Evolutionary conservation across 2,329 filamentous ascomycete genomes (phyloP), one percentile per base, ranked within the genome.

Genomic region (Phialocephala sp.): DNA sequence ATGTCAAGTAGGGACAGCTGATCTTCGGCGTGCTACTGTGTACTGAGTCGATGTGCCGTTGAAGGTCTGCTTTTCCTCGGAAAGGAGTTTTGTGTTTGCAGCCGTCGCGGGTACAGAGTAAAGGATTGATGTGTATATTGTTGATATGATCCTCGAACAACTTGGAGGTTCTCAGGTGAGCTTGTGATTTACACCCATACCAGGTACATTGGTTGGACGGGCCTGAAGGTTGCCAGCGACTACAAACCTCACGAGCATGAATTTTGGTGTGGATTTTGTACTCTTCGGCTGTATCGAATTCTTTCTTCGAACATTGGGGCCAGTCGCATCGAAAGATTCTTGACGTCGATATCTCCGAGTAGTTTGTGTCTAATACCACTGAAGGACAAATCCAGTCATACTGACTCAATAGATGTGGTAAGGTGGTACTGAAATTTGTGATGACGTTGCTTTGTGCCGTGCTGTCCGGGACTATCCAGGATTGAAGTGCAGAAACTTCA

Each of bases 51-150:
- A 55, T 55, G 15, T 55, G 52, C 24, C 52, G 24, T 14, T 55
- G 52, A 14, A 55, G 24, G n/a, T 55, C 52, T 37, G 52, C 52
- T 37, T 55, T 55, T 11, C 52, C 52, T 55, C 52, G 52, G 20
- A 55, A 55, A 14, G 52, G 52, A 35, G 52, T 35, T n/a, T 55
- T 55, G 52, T 55, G 52, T 55, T 8, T n/a, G 18, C 52, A 55
- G 2, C 52, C 52, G 20, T 55, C 52, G 14, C 52, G 52, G 14
- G 24, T 55, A 36, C 52, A 55, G 24, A 55, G 18, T 20, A 55
- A 55, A 35, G 52, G 52, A n/a, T 55, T 55, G 24, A 55, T 55
- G 11, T 55, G 52, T 35, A 55, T 55, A 36, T 55, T 55, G 35
- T 36, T 55, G 24, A 55, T 35, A 37, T 55, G 52, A 22, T 55